Conservation (phyloP, 331 rosid species). For the Spiraea crenata region DNA sequence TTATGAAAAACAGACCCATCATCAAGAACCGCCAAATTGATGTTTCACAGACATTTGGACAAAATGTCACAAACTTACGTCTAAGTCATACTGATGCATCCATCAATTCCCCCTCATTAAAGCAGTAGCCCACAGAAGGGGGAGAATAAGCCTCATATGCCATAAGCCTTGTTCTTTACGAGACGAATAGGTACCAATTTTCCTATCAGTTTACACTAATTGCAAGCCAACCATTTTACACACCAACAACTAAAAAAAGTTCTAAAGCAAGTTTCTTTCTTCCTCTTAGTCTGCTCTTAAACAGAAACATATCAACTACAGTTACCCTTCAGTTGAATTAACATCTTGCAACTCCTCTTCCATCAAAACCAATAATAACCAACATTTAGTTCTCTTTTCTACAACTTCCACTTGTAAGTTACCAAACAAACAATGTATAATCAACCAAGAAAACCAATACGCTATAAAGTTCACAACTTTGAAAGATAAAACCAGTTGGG, state of each 20-base stretch:
- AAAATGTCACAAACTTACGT: neutral
- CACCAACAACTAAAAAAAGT: neutral
- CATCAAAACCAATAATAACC: neutral
- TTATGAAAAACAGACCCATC: neutral
- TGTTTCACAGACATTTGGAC: neutral
- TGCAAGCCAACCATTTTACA: neutral
- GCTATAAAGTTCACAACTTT: neutral
- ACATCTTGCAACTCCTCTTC: neutral
- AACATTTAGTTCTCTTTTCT: neutral
- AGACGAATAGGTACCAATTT: neutral
- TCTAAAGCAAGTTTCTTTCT: too few species aligned
- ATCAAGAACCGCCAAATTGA: neutral
- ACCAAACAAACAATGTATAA: neutral
- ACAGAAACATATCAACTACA: neutral
- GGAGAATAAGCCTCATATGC: neutral
- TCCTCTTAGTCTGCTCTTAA: neutral
- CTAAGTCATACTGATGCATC: neutral
- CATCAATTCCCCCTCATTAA: neutral
- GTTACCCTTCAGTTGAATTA: neutral
- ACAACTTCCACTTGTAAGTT: neutral
- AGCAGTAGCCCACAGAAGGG: neutral
- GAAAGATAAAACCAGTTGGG: neutral
- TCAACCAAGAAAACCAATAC: neutral
- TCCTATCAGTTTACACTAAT: neutral
- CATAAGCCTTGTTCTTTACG: neutral